Conservation (phyloP, 1,284 basidiomycete genomes). For the Cryptococcus neoformans region DNA sequence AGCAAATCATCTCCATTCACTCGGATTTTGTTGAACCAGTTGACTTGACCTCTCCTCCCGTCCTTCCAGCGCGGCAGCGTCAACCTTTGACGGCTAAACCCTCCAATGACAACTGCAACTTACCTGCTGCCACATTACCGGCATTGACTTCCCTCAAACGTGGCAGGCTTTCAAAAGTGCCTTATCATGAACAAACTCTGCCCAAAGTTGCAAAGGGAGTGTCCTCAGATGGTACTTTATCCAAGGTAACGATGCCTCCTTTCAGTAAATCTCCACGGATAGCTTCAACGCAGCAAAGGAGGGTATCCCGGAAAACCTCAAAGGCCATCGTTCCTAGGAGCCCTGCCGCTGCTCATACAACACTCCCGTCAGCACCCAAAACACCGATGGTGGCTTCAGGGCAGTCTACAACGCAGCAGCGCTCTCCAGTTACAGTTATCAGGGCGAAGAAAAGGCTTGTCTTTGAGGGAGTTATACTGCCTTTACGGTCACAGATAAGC, state of each 20-base stretch:
- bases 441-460: slow-evolving; percentile 1
- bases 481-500: not conserved
- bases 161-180: too few relatives aligned
- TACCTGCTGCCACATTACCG: not conserved
- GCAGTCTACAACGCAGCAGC: not conserved
- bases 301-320: too few relatives aligned
- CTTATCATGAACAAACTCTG: too few relatives aligned
- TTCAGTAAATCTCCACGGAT: too few relatives aligned
- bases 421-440: not conserved
- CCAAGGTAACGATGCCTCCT: too few relatives aligned
- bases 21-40: slow-evolving; percentile 16
- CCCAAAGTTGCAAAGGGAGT: not conserved
- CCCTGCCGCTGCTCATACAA: not conserved
- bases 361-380: not conserved
- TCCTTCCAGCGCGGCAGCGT: slow-evolving; percentile 10
- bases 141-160: too few relatives aligned
- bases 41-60: slow-evolving; percentile 1
- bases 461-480: slow-evolving; percentile 17
- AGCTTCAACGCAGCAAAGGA: too few relatives aligned
- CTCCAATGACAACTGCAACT: slow-evolving; percentile 14
- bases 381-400: not conserved
- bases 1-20: slow-evolving; percentile 41
- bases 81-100: slow-evolving; percentile 24
- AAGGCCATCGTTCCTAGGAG: not conserved
- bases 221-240: too few relatives aligned